Evolutionary conservation across 1,284 basidiomycete genomes (phyloP).

Genomic region (Rhodotorula sp.): DNA sequence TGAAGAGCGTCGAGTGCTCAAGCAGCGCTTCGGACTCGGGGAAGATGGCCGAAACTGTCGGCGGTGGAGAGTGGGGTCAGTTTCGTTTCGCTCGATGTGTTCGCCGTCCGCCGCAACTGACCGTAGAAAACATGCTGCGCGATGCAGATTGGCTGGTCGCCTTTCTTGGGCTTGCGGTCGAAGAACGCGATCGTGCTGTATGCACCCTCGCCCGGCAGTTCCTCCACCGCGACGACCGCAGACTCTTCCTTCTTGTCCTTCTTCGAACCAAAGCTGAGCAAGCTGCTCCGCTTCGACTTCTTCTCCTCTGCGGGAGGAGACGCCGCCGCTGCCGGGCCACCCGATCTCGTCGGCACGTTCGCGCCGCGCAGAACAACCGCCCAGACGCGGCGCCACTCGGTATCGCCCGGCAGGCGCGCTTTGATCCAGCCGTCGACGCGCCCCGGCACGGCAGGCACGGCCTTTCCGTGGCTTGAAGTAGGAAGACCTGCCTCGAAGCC

Average conservation of each 20-base stretch:
- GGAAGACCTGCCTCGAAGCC: constrained; percentile 33
- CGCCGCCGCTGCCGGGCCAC: neutral
- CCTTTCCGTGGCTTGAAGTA: neutral
- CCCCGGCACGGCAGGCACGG: constrained; percentile 2
- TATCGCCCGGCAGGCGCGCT: constrained; percentile 86
- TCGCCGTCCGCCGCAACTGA: constrained; percentile 41
- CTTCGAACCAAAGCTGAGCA: constrained; percentile 39
- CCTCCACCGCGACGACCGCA: constrained; percentile 15
- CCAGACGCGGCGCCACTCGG: constrained; percentile 93
- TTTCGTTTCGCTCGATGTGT: neutral
- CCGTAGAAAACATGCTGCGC: constrained; percentile 35
- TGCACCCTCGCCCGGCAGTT: constrained; percentile 30
- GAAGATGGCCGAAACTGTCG: constrained; percentile 72
- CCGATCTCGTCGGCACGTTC: constrained; percentile 14
- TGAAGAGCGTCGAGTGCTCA: constrained; percentile 78
- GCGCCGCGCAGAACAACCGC: constrained; percentile 60
- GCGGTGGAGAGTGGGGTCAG: neutral
- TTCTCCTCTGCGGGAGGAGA: constrained; percentile 27
- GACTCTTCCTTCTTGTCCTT: constrained; percentile 7
- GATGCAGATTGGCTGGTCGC: constrained; percentile 30
- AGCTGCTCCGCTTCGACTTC: constrained; percentile 33
- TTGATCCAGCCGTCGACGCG: constrained; percentile 87
- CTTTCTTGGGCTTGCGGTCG: constrained; percentile 39
- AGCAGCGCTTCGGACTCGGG: constrained; percentile 92
- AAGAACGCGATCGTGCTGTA: constrained; percentile 59